These are phyloP conservation scores for Aphanoascus verrucosus DNA, from an alignment of 2,329 filamentous ascomycete species.

Conservation along the genomic window DNA sequence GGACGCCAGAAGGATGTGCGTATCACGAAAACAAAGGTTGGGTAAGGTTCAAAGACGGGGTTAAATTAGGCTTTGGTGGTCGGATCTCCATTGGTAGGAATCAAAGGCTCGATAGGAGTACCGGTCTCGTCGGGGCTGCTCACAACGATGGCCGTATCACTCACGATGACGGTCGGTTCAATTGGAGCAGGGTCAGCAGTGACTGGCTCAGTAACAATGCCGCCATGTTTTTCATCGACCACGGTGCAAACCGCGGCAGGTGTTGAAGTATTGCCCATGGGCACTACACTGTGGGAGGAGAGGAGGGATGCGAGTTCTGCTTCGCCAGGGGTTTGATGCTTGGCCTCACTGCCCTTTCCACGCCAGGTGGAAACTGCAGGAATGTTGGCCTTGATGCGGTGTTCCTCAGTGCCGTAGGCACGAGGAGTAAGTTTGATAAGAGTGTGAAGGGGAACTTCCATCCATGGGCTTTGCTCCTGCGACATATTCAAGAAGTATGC, in stretches of 20 bases:
- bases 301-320: slow-evolving; percentile 5
- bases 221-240: not conserved
- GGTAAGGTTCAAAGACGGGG: not conserved
- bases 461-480: slow-evolving; percentile 89
- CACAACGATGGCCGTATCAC: not conserved
- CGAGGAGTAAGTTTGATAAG: slow-evolving; percentile 92
- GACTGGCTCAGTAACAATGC: not conserved
- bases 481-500: slow-evolving; percentile 98
- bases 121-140: not conserved
- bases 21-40: no score
- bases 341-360: slow-evolving; percentile 83
- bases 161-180: not conserved
- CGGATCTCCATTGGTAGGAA: not conserved
- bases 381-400: slow-evolving; percentile 80
- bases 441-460: slow-evolving; percentile 93
- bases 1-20: not conserved
- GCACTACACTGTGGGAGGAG: not conserved
- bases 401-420: slow-evolving; percentile 86
- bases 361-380: slow-evolving; percentile 94
- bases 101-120: not conserved
- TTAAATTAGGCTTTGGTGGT: not conserved
- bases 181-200: not conserved
- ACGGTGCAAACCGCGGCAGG: not conserved
- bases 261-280: not conserved
- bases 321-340: slow-evolving; percentile 51